Conservation (phyloP, 2,329 filamentous ascomycete species). For the Aureobasidium sp. region DNA sequence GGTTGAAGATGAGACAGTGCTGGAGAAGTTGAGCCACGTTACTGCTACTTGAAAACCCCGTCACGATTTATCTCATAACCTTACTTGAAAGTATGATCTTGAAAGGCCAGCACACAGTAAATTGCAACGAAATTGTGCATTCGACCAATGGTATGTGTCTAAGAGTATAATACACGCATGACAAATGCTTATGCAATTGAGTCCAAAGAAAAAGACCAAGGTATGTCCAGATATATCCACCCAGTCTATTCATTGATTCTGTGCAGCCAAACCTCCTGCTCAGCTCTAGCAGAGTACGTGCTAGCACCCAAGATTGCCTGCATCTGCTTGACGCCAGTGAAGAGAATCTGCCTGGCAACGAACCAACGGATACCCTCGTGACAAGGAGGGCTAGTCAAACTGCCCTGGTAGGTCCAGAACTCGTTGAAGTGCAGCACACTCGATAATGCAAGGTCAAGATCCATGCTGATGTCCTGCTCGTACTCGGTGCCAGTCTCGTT, state of each 20-base stretch:
- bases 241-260: constrained; percentile 32
- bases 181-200: not conserved
- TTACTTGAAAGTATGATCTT: too few relatives aligned
- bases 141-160: too few relatives aligned
- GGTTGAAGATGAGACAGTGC: too few relatives aligned
- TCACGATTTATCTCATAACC: too few relatives aligned
- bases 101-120: too few relatives aligned
- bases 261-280: constrained; percentile 42
- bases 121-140: too few relatives aligned
- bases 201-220: not conserved
- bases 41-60: too few relatives aligned
- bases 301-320: constrained; percentile 36
- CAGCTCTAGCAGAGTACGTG: constrained; percentile 36
- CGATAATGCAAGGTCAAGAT: constrained; percentile 27
- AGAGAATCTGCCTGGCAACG: constrained; percentile 34
- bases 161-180: too few relatives aligned
- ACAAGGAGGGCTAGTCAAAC: constrained; percentile 40
- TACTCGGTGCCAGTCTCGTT: constrained; percentile 23
- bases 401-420: constrained; percentile 43
- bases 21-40: too few relatives aligned
- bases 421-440: constrained; percentile 33
- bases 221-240: not conserved
- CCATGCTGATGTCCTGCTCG: constrained; percentile 18
- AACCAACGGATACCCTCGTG: constrained; percentile 41
- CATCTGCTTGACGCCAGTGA: constrained; percentile 40